These are phyloP conservation scores for Trifolium subterraneum DNA, from an alignment of 306 rosid species.

Conservation along the genomic window DNA sequence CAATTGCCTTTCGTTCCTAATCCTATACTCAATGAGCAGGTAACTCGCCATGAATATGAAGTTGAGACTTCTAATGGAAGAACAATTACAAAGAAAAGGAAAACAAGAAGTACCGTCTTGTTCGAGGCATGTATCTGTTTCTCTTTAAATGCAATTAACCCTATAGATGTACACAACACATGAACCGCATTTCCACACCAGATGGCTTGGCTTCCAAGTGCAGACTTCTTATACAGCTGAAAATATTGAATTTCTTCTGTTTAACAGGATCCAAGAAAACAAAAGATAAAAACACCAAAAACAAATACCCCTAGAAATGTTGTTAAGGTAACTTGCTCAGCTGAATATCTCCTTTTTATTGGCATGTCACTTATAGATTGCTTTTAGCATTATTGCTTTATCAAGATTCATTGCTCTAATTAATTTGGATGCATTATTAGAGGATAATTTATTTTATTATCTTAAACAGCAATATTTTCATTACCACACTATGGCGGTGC, in stretches of 20 bases:
- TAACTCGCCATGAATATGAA: constrained; percentile 91
- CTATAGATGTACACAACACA: background rate
- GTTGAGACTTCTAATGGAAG: constrained; percentile 96
- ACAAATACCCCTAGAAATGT: constrained; percentile 63
- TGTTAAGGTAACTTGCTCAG: constrained; percentile 63
- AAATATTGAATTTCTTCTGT: constrained; percentile 41
- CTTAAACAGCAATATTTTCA: background rate
- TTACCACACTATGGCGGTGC: constrained; percentile 27
- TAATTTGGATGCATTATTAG: constrained; percentile 27
- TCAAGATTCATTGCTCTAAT: constrained; percentile 22
- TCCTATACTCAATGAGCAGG: constrained; percentile 59
- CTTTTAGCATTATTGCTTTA: constrained; percentile 5
- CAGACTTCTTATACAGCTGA: constrained; percentile 33
- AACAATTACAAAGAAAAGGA: constrained; percentile 84
- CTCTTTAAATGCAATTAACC: constrained; percentile 30
- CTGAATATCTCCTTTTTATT: constrained; percentile 21
- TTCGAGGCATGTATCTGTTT: constrained; percentile 69
- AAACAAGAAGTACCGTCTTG: constrained; percentile 92
- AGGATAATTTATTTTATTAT: constrained; percentile 5
- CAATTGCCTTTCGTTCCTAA: constrained; percentile 35
- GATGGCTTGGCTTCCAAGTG: constrained; percentile 32
- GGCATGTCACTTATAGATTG: constrained; percentile 2
- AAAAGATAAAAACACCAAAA: constrained; percentile 70
- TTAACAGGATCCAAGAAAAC: constrained; percentile 79
- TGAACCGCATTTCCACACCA: constrained; percentile 32